Base-by-base conservation (phyloP, 352 stramenopile species). In the Phytophthora melonis region DNA sequence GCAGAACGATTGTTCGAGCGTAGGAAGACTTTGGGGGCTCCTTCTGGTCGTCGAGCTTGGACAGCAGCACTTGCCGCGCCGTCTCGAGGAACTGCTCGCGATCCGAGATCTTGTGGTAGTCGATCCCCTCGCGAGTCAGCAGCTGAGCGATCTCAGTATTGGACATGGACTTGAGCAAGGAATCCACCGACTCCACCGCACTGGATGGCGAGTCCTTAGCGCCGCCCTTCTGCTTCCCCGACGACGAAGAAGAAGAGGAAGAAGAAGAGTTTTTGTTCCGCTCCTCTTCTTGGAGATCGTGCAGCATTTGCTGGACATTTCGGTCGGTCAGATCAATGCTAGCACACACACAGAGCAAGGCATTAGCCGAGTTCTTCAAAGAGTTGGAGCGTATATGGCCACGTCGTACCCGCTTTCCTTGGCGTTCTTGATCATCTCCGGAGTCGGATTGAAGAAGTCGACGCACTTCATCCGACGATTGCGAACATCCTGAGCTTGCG, bases 311-410 rank as follows among this genome's bases (percentile, higher is more conserved):
- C 69, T 97, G 90, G 4, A 95, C 79, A 58, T 82, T 85, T 11
- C 50, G 71, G 58, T 94, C 88, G 0, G 84, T 93, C 47, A 95
- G 64, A 74, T 95, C 88, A 47, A 96, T 95, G 23, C 89, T 96
- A 34, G 11, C 9, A 21, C 9, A 41, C 11, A 66, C 60, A 47
- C 23, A 25, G 27, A 32, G 6, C 34, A 41, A 41, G 34, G 13
- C 16, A 41, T 41, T 41, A 62, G 9, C 50, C 9, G 41, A 7
- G 10, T 54, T 11, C 49, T 19, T 16, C 19, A 54, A 21, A 49
- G 18, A 52, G 27, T 0, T 13, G 14, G n/a, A 50, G 21, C 43
- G 43, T 21, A 21, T 10, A 25, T n/a, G 49, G 14, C 19, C 19
- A 69, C n/a, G 5, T 60, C 63, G 3, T 65, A 95, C 89, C 88